Percentiles rank a stretch among this genome's conserved stretches.
These are phyloP conservation scores for Penicillium coprophilum DNA, from an alignment of 495 filamentous ascomycete genomes.

Conservation along the genomic window DNA sequence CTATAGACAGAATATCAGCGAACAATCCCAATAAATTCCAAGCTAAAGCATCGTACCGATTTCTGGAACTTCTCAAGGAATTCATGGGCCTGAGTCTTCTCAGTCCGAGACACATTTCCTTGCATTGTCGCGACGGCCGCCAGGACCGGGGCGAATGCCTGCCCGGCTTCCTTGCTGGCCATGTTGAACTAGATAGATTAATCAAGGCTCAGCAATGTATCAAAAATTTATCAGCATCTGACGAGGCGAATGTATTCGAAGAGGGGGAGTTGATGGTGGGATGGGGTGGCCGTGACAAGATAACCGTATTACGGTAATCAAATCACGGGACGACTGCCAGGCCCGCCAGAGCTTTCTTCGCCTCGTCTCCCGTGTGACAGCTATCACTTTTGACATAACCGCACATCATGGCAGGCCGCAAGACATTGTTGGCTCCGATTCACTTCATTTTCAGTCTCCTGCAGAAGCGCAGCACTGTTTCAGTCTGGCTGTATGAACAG, in stretches of 20 bases:
- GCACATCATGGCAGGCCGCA: constrained; percentile 74
- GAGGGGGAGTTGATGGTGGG: constrained; percentile 35
- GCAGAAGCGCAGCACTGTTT: constrained; percentile 81
- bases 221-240: constrained; percentile 9
- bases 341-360: constrained; percentile 23
- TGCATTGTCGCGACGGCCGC: constrained; percentile 88
- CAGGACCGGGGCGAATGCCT: constrained; percentile 80
- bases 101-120: constrained; percentile 71
- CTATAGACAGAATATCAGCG: constrained; percentile 40
- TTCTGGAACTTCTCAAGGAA: constrained; percentile 97
- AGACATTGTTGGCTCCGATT: constrained; percentile 93
- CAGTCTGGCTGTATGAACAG: constrained; percentile 97
- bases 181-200: constrained; percentile 46
- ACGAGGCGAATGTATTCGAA: constrained; percentile 9
- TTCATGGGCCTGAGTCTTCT: constrained; percentile 87
- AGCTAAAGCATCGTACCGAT: constrained; percentile 63
- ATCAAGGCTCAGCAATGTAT: constrained; percentile 17
- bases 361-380: constrained; percentile 1
- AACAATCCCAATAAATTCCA: constrained; percentile 12
- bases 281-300: constrained; percentile 36
- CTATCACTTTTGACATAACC: constrained; percentile 9
- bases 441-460: constrained; percentile 98
- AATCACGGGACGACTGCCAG: constrained; percentile 29
- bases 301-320: constrained; percentile 29
- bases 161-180: constrained; percentile 65